phyloP scores from a whole-genome alignment of 2,329 filamentous ascomycete genomes.

The Fusarium guadeloupense region DNA sequence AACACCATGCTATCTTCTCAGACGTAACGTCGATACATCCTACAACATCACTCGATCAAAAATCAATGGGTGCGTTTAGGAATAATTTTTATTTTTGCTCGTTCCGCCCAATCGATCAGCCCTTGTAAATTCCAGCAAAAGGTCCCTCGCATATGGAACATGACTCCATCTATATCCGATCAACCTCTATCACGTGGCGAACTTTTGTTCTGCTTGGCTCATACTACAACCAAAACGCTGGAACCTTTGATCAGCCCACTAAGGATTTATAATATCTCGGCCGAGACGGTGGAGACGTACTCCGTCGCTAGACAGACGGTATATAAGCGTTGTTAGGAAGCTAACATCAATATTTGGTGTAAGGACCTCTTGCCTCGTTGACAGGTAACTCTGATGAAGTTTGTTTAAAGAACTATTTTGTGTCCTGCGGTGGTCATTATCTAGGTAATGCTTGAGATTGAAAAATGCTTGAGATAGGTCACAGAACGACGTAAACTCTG shows the following conservation, averaged over 20 bases:
- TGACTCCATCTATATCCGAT: slow-evolving; percentile 16
- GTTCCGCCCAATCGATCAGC: slow-evolving; percentile 5
- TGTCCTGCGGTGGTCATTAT: background rate
- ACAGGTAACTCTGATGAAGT: background rate
- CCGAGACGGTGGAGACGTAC: background rate
- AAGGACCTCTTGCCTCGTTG: background rate
- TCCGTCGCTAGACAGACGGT: background rate
- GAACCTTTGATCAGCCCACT: slow-evolving; percentile 34
- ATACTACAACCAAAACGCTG: slow-evolving; percentile 16
- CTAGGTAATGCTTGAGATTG: background rate
- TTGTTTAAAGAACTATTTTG: background rate
- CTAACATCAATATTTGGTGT: background rate
- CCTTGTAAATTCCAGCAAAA: slow-evolving; percentile 19
- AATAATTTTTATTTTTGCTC: background rate
- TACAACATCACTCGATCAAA: background rate
- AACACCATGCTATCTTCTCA: background rate
- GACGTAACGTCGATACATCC: background rate
- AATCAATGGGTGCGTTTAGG: background rate
- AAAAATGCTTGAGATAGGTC: background rate
- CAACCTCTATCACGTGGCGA: slow-evolving; percentile 22
- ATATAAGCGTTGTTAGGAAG: background rate
- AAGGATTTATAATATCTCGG: slow-evolving; percentile 8
- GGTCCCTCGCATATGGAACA: slow-evolving; percentile 17
- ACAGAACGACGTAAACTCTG: background rate
- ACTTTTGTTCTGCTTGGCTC: slow-evolving; percentile 31